Base-by-base conservation (phyloP, 768 basidiomycete genomes). In the Hortiboletus campestris region DNA sequence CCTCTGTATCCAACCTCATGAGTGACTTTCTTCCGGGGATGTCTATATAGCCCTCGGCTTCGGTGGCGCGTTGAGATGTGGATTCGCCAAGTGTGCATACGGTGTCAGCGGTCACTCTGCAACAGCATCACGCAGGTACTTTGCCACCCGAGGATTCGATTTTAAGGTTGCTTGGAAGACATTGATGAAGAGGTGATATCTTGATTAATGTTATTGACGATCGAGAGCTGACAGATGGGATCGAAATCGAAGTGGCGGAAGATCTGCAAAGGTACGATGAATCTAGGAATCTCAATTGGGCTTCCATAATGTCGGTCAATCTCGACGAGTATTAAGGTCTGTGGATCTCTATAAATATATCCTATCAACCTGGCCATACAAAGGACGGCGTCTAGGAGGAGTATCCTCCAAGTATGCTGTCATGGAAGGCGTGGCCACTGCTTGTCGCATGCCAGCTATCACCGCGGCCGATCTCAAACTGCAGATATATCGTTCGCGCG, bases 391-490 rank as follows among this genome's bases (percentile, higher is more conserved):
- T 61, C 64, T 57, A 53, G 47, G 50, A 53, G 45, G n/a, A 20
- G 56, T 20, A 51, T 40, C 32, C 49, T 36, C 56, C 50, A 50
- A 16, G 31, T 47, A 36, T 40, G 29, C 53, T 59, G 53, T 52
- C 53, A 60, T 50, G 53, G 62, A 62, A 58, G 60, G 20, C 16
- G 38, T 36, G 41, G 31, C 45, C 50, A 28, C 34, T 36, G 50
- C 38, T 40, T 40, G 49, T 62, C 39, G 22, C 31, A 25, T 39
- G 28, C 45, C 40, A 45, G 56, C 36, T 66, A 66, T 68, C 63
- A 44, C 65, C 65, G 66, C 65, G 65, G 66, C 46, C 47, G 60
- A 65, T 65, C 63, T 65, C 32, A 19, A 17, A 45, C 17, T 42
- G 41, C 31, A 47, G 55, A 55, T 52, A 25, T 19, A 48, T 42